Evolutionary conservation across 2,329 filamentous ascomycete genomes (phyloP), one percentile per base, ranked within the genome.

Genomic region (Penicillium glabrum): DNA sequence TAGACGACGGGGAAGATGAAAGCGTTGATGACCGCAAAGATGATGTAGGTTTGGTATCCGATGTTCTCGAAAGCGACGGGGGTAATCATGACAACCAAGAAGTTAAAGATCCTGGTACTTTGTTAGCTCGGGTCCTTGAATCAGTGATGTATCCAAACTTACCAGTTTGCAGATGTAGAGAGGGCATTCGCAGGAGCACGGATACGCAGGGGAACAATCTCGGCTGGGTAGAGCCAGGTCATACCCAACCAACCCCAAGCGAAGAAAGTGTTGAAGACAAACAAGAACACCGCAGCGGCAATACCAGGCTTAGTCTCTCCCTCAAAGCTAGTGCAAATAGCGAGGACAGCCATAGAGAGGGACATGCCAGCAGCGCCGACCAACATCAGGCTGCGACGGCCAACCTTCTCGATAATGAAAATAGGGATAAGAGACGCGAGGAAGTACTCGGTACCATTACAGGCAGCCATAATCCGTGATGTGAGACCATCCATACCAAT

Each of bases 331-430:
- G 67, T 75, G n/a, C 64, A 69, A 31, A 77, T 67, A 6, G 78
- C 75, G 4, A 82, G 68, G 24, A 90, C 80, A 2, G 86, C 82
- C 88, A 91, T 90, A 51, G 83, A 85, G 1, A 81, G 68, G 37
- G 84, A 85, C 77, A 87, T 86, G 0, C 86, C 86, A 33, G 83
- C 75, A 0, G 85, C 84, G 52, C 88, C 88, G 60, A 90, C 84
- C 19, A 91, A 74, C 87, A 92, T 91, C 58, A 91, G 81, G 67
- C 84, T 83, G 19, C 89, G 82, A 27, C 89, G 77, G 14, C 80
- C 80, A 51, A 81, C 70, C 50, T 74, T 76, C 62, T 83, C 80
- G 56, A 82, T 77, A 11, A 77, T 76, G 59, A 81, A 80, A 31
- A 83, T 75, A 3, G 80, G 75, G 24, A 83, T 67, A 69, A 75